Conservation (phyloP, 2,329 filamentous ascomycete species). For the Penicillium nordicum region DNA sequence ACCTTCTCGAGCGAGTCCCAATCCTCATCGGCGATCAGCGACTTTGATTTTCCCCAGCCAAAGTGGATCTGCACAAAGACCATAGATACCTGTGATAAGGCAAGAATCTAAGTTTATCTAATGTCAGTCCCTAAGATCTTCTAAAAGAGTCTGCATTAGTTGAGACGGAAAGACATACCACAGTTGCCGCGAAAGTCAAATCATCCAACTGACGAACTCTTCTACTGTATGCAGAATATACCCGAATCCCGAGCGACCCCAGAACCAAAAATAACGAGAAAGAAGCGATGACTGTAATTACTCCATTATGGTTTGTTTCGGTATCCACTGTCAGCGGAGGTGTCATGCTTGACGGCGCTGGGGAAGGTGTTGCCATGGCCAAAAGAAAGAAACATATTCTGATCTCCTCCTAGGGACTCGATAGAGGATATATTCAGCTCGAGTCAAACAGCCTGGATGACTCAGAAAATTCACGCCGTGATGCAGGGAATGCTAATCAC, state of each 20-base stretch:
- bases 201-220: conserved; percentile 35
- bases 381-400: not conserved
- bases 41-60: conserved; percentile 40
- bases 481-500: not conserved
- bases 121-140: not conserved
- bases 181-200: conserved; percentile 31
- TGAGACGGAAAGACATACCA: conserved; percentile 22
- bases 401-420: not conserved
- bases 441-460: not conserved
- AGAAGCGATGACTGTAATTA: conserved; percentile 41
- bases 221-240: conserved; percentile 38
- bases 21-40: conserved; percentile 19
- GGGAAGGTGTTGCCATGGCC: conserved; percentile 4
- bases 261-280: conserved; percentile 40
- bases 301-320: conserved; percentile 39
- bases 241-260: conserved; percentile 39
- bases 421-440: conserved; percentile 3
- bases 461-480: not conserved
- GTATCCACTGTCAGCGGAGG: conserved; percentile 38
- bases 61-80: conserved; percentile 38
- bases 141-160: not conserved
- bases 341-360: conserved; percentile 20
- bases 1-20: conserved; percentile 37
- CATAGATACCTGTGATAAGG: conserved; percentile 37
- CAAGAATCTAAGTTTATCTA: conserved; percentile 26